Percentiles rank a stretch among this genome's conserved stretches.
These are phyloP conservation scores for Cyberlindnera suaveolens DNA, from an alignment of 805 yeast species.

Conservation along the genomic window DNA sequence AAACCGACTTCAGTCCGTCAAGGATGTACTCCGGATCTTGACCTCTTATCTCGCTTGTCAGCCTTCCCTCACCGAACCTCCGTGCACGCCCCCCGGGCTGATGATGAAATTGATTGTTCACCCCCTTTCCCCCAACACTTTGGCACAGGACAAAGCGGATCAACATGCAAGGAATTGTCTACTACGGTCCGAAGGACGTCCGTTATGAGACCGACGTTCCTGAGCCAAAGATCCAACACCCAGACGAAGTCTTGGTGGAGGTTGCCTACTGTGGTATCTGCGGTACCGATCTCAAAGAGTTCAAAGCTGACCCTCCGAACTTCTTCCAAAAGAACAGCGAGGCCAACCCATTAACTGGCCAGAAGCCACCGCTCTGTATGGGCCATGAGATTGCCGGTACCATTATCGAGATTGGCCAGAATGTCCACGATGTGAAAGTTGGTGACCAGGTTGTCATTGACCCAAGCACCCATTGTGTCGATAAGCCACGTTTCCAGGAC, in stretches of 20 bases:
- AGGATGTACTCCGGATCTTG: too few relatives aligned
- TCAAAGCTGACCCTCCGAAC: constrained; percentile 47
- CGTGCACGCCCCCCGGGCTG: too few relatives aligned
- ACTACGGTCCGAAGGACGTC: constrained; percentile 39
- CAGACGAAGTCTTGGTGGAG: constrained; percentile 37
- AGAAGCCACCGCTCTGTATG: constrained; percentile 37
- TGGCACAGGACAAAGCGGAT: not conserved
- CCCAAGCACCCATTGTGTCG: constrained; percentile 54
- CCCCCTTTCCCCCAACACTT: not conserved
- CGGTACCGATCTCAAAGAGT: constrained; percentile 58
- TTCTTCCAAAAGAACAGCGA: constrained; percentile 41
- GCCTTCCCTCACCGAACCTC: too few relatives aligned
- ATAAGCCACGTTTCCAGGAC: constrained; percentile 34
- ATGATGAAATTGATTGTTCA: too few relatives aligned
- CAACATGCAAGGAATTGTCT: constrained; percentile 41
- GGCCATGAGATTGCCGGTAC: constrained; percentile 53
- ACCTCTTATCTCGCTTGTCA: too few relatives aligned
- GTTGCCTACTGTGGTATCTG: constrained; percentile 57
- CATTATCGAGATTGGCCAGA: constrained; percentile 38
- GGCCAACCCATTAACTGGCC: constrained; percentile 34
- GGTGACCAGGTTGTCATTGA: constrained; percentile 62
- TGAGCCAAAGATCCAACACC: constrained; percentile 31
- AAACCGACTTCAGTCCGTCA: too few relatives aligned
- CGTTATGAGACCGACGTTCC: constrained; percentile 31
- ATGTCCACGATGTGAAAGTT: constrained; percentile 34